Conservation (phyloP, 768 basidiomycete species). For the Pulveroboletus sp. region DNA sequence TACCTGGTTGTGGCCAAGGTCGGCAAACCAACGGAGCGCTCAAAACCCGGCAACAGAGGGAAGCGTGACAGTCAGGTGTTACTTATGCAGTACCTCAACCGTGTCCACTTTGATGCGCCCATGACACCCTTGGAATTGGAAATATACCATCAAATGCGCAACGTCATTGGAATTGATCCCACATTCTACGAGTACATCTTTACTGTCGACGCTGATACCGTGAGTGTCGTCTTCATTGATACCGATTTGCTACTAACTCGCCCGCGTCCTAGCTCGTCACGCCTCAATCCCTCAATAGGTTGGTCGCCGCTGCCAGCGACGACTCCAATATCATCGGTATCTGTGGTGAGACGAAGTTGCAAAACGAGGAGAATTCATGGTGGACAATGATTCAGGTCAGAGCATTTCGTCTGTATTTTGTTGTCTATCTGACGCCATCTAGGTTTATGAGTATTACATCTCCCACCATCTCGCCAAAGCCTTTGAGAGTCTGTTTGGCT, state of each 20-base stretch:
- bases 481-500: constrained; percentile 67
- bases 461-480: constrained; percentile 67
- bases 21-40: constrained; percentile 64
- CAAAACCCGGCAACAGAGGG: constrained; percentile 64
- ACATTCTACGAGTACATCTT: constrained; percentile 78
- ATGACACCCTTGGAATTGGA: constrained; percentile 68
- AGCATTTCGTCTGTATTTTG: neutral
- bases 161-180: constrained; percentile 70
- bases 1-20: constrained; percentile 66
- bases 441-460: constrained; percentile 71
- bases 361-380: constrained; percentile 67
- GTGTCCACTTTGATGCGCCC: constrained; percentile 65
- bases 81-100: constrained; percentile 64
- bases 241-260: constrained; percentile 11
- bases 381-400: constrained; percentile 76
- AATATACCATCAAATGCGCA: constrained; percentile 74
- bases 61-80: constrained; percentile 70
- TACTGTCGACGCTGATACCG: constrained; percentile 69
- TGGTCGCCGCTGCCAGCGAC: constrained; percentile 59
- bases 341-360: constrained; percentile 67
- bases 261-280: constrained; percentile 47
- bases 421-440: constrained; percentile 5
- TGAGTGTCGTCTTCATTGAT: constrained; percentile 22
- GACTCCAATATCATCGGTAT: constrained; percentile 65
- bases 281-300: constrained; percentile 64